Evolutionary conservation across 768 basidiomycete genomes (phyloP).

Genomic region (Tylopilus rubrobrunneus): DNA sequence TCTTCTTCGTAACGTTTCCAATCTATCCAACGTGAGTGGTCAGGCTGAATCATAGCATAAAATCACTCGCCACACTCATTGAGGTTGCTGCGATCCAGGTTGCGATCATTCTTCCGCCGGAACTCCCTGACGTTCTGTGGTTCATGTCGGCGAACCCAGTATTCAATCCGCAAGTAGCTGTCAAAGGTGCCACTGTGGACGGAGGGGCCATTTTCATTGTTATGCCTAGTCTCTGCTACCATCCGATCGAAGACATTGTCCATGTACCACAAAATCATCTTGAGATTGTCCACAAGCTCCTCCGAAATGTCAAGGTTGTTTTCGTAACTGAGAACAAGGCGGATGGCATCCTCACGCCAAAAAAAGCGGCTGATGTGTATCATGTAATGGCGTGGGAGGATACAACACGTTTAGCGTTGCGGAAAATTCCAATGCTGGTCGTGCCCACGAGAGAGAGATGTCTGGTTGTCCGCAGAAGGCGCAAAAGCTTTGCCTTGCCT

Average conservation of each 20-base stretch:
- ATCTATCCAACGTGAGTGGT: neutral
- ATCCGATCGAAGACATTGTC: neutral
- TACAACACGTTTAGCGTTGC: no score
- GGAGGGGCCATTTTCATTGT: neutral
- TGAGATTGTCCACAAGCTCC: neutral
- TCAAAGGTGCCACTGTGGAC: neutral
- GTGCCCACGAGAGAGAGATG: neutral
- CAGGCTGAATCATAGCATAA: neutral
- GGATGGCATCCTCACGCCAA: neutral
- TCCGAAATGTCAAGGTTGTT: neutral
- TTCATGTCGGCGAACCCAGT: neutral
- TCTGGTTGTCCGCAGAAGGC: neutral
- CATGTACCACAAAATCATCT: neutral
- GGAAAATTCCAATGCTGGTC: neutral
- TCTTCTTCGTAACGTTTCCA: neutral
- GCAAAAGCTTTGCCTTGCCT: neutral
- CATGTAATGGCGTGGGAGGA: neutral
- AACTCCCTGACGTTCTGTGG: neutral
- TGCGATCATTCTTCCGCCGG: neutral
- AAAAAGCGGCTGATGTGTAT: neutral
- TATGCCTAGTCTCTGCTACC: neutral
- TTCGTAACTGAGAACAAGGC: neutral
- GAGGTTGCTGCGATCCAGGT: neutral
- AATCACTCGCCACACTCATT: neutral
- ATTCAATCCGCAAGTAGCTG: neutral